Base-by-base conservation (phyloP, 2,329 filamentous ascomycete genomes). In the Aspergillus niger region DNA sequence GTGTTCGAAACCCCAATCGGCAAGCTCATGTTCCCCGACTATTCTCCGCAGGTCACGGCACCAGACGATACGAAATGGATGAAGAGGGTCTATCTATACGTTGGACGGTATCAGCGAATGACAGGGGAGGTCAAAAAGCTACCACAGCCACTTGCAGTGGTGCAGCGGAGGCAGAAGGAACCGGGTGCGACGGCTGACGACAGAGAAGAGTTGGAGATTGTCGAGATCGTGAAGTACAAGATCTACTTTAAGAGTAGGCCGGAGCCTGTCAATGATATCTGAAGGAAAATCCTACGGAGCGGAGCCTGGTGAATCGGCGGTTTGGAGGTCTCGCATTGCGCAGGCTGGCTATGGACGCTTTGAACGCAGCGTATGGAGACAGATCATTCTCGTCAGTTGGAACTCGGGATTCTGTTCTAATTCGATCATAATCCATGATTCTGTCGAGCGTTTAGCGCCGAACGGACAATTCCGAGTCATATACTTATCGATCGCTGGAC, bases 51-150 rank as follows among this genome's bases (percentile, higher is more conserved):
- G 28, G 77, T 75, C 50, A 58, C 74, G 0, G 76, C 75, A 43
- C 55, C 73, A 0, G 80, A 80, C 15, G 84, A 86, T 67, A 88
- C 86, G 0, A 85, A 84, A 8, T 97, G 93, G 93, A 96, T 94
- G 91, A 96, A 92, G 77, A 84, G 86, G 38, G 92, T 94, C 28
- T 91, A 96, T 72, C 80, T 98, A 52, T 97, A 94, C 72, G 85
- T 98, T 4, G 95, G 94, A 5, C 86, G 89, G 71, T 90, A 97
- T 74, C 95, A 98, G 79, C 85, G 93, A 62, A 84, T 98, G 72
- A 91, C 88, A 1, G 95, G 95, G 3, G 92, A 98, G 76, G 88
- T 96, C 52, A 96, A 92, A 82, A 96, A 92, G 77, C 78, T 98
- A 53, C 84, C 85, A 5, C 90, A 86, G 70, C 88, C 93, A 2